Conservation (phyloP, 352 stramenopile genomes). For the Phytophthora pinifolia region DNA sequence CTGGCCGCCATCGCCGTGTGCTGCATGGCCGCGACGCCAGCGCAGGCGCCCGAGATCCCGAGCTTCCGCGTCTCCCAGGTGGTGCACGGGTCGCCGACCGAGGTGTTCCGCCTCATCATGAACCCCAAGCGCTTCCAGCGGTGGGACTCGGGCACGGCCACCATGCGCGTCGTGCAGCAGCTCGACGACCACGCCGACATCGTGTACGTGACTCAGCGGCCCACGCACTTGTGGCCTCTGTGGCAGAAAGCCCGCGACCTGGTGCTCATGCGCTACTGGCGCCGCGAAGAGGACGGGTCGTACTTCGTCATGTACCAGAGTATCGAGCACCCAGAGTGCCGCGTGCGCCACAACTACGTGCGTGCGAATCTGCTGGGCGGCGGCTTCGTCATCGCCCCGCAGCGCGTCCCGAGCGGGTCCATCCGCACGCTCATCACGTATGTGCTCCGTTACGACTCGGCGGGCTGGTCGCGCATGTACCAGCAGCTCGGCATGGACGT, state of each 20-base stretch:
- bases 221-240: constrained; percentile 83
- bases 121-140: constrained; percentile 82
- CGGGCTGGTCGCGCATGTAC: constrained; percentile 82
- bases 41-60: constrained; percentile 76
- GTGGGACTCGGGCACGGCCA: constrained; percentile 79
- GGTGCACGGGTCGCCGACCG: constrained; percentile 79
- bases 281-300: constrained; percentile 85
- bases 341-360: constrained; percentile 86
- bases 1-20: constrained; percentile 64
- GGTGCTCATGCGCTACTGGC: constrained; percentile 89
- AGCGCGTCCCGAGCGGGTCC: constrained; percentile 72
- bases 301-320: constrained; percentile 93
- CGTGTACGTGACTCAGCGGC: constrained; percentile 84
- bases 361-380: constrained; percentile 76
- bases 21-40: constrained; percentile 68
- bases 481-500: constrained; percentile 90
- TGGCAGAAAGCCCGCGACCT: constrained; percentile 87
- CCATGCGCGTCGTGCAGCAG: constrained; percentile 81
- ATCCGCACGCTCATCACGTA: constrained; percentile 85
- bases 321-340: constrained; percentile 82
- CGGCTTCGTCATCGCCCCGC: constrained; percentile 84
- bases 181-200: constrained; percentile 90
- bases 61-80: constrained; percentile 84
- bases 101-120: constrained; percentile 86
- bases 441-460: constrained; percentile 79